These are phyloP conservation scores for Tricholomella constricta DNA, from an alignment of 768 basidiomycete species.

Conservation along the genomic window DNA sequence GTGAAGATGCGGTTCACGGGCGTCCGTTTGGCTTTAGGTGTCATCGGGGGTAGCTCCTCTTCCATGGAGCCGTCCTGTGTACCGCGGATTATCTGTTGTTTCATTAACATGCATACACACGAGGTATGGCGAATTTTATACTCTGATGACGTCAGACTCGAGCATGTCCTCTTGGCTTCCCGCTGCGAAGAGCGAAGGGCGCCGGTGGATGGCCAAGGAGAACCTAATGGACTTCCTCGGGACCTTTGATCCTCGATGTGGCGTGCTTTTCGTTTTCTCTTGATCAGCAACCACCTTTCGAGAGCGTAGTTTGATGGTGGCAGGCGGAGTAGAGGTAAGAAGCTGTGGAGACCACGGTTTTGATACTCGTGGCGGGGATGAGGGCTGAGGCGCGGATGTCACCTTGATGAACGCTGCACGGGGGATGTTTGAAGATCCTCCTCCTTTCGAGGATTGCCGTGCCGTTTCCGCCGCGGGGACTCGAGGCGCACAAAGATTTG, in stretches of 20 bases:
- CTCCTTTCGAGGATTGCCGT: background rate
- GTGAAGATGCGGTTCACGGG: conserved; percentile 33
- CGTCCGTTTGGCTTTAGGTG: conserved; percentile 20
- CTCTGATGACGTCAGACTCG: conserved; percentile 26
- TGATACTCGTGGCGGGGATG: background rate
- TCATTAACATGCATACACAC: background rate
- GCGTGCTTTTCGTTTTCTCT: background rate
- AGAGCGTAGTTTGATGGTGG: background rate
- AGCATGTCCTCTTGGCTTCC: conserved; percentile 5
- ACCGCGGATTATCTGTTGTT: conserved; percentile 24
- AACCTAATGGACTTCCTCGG: conserved; percentile 28
- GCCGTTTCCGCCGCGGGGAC: conserved; percentile 1
- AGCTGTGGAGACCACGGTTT: background rate
- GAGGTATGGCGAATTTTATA: no score
- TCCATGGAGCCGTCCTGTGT: conserved; percentile 25
- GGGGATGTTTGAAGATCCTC: conserved; percentile 8
- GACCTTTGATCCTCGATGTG: background rate
- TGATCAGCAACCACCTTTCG: background rate
- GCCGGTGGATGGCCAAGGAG: conserved; percentile 24
- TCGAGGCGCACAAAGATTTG: conserved; percentile 17
- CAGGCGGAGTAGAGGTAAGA: conserved; percentile 10
- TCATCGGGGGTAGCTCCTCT: conserved; percentile 16
- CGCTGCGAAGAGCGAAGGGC: conserved; percentile 22
- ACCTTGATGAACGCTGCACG: background rate
- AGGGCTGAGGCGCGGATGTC: background rate